Conservation (phyloP, 2,329 filamentous ascomycete species). For the Atkinsonella hypoxylon region DNA sequence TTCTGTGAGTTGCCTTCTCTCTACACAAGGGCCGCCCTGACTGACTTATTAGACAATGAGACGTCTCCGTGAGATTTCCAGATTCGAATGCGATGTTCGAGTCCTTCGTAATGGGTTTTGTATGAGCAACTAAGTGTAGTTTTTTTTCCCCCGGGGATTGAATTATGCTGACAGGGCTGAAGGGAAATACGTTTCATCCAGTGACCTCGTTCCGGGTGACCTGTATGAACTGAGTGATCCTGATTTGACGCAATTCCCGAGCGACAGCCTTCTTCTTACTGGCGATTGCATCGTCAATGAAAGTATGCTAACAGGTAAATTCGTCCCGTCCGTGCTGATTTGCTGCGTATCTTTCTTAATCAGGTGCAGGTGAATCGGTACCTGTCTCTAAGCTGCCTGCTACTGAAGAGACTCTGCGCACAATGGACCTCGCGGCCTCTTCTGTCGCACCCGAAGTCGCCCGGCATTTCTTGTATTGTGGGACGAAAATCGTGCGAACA, state of each 20-base stretch:
- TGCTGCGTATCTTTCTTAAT: background rate
- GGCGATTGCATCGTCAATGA: slow-evolving; percentile 98
- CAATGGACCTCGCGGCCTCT: slow-evolving; percentile 67
- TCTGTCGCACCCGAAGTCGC: slow-evolving; percentile 75
- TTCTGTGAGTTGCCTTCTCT: slow-evolving; percentile 39
- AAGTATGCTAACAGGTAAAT: slow-evolving; percentile 74
- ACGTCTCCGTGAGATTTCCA: slow-evolving; percentile 79
- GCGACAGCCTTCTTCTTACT: slow-evolving; percentile 79
- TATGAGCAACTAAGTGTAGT: slow-evolving; percentile 25
- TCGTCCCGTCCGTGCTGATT: slow-evolving; percentile 18
- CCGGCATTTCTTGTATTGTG: slow-evolving; percentile 84
- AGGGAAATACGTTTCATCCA: slow-evolving; percentile 76
- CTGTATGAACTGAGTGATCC: slow-evolving; percentile 96
- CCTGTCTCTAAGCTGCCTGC: slow-evolving; percentile 88
- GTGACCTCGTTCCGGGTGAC: slow-evolving; percentile 86
- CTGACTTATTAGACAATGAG: slow-evolving; percentile 60
- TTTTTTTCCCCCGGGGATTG: background rate
- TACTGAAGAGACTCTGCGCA: slow-evolving; percentile 63
- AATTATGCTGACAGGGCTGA: background rate
- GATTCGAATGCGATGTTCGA: slow-evolving; percentile 89
- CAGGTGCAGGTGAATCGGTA: slow-evolving; percentile 64
- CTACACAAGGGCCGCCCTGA: background rate
- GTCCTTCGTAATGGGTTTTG: slow-evolving; percentile 93
- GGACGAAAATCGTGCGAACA: slow-evolving; percentile 89
- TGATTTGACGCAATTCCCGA: slow-evolving; percentile 74